Conservation (phyloP, 441 rosid species). For the Mallotus repandus region DNA sequence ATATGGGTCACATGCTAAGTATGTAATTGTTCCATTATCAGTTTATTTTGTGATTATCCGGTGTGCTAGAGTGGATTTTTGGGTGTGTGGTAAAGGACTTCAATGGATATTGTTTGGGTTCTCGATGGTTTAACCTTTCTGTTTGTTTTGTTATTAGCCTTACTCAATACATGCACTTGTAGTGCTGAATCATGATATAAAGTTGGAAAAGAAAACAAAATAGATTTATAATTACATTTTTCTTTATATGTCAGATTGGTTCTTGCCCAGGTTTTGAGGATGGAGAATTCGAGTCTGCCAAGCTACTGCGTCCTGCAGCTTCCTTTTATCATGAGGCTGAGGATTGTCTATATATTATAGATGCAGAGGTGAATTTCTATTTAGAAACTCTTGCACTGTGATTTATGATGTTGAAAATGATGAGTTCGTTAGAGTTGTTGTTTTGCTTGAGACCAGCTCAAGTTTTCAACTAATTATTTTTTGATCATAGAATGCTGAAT, state of each 20-base stretch:
- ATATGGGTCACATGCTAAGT: conserved; percentile 5
- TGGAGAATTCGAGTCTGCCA: conserved; percentile 89
- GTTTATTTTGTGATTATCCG: background rate
- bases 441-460: background rate
- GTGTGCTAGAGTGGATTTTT: conserved; percentile 2
- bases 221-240: conserved; percentile 34
- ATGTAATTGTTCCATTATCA: background rate
- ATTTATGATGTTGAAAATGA: conserved; percentile 12
- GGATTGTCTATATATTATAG: conserved; percentile 83
- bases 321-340: conserved; percentile 64
- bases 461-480: background rate
- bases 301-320: conserved; percentile 78
- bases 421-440: background rate
- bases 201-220: conserved; percentile 15
- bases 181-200: background rate
- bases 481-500: background rate
- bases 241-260: conserved; percentile 83
- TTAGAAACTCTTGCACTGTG: conserved; percentile 17
- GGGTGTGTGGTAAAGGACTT: background rate
- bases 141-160: background rate
- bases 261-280: conserved; percentile 97
- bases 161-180: background rate
- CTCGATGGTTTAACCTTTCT: background rate
- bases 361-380: conserved; percentile 69
- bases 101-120: background rate